A percentile compares a stretch with the other conserved stretches of the same genome.
Conservation (phyloP, 345 rosid genomes). For the Kernera saxatilis region DNA sequence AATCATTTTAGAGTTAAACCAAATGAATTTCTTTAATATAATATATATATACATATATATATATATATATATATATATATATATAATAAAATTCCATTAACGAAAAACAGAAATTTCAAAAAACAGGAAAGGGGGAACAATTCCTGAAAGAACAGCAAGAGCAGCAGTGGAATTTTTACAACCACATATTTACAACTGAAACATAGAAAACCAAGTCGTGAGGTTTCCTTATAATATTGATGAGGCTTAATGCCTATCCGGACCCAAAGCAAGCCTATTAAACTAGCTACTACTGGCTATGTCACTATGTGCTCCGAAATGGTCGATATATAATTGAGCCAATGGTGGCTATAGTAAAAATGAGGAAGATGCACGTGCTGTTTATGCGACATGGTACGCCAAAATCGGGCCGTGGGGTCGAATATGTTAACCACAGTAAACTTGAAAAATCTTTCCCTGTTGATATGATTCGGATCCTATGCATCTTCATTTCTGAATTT, state of each 20-base stretch:
- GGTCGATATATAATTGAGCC: slow-evolving; percentile 15
- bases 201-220: no score
- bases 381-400: slow-evolving; percentile 22
- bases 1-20: no score
- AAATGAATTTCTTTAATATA: no score
- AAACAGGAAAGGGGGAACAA: no score
- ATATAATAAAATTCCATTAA: no score
- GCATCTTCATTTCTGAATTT: not conserved
- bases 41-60: no score
- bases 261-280: not conserved
- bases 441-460: not conserved
- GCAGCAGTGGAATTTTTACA: no score
- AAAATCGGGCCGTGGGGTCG: slow-evolving; percentile 28
- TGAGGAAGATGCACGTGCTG: slow-evolving; percentile 8
- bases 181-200: no score
- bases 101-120: no score
- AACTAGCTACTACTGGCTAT: slow-evolving; percentile 14
- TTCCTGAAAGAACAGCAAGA: no score
- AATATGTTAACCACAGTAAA: slow-evolving; percentile 10
- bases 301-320: not conserved
- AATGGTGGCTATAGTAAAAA: slow-evolving; percentile 13
- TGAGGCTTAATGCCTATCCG: not conserved
- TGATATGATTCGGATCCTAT: slow-evolving; percentile 28
- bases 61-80: no score
- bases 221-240: no score